Percentiles rank a stretch among this genome's conserved stretches.
phyloP scores from a whole-genome alignment of 768 basidiomycete genomes.

The Megacollybia marginata region DNA sequence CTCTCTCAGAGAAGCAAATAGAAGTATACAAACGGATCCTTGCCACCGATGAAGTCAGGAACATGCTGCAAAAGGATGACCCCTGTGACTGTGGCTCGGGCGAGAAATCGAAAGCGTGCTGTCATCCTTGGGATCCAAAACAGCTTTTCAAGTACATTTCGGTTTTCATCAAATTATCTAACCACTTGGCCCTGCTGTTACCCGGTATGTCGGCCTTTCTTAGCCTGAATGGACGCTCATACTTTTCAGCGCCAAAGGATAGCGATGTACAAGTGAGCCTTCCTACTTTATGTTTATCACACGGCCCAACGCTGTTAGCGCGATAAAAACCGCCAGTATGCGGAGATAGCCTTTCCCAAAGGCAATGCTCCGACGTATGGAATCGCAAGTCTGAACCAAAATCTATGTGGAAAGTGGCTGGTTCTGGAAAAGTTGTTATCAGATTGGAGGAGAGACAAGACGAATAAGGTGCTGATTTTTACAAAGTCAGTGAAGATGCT shows the following conservation, averaged over 20 bases:
- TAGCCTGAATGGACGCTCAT: not conserved
- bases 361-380: constrained; percentile 50
- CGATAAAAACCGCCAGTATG: constrained; percentile 43
- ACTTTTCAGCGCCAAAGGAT: constrained; percentile 52
- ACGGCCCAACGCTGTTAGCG: constrained; percentile 17
- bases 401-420: constrained; percentile 81
- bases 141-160: constrained; percentile 61
- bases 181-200: constrained; percentile 82
- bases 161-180: constrained; percentile 80
- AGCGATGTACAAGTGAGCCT: constrained; percentile 54
- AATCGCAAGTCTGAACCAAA: constrained; percentile 51
- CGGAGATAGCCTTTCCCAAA: constrained; percentile 56
- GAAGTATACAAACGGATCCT: constrained; percentile 69
- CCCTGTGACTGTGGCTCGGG: constrained; percentile 63
- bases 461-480: constrained; percentile 90
- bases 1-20: constrained; percentile 65
- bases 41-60: constrained; percentile 55
- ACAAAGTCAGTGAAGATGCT: constrained; percentile 89
- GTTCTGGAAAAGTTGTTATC: constrained; percentile 62
- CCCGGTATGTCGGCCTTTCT: constrained; percentile 43
- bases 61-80: constrained; percentile 65
- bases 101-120: constrained; percentile 41
- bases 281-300: not conserved
- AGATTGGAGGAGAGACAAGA: constrained; percentile 54
- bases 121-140: not conserved